Evolutionary conservation across 73 alveolate species (phyloP).

Genomic region (Breviolum minutum): DNA sequence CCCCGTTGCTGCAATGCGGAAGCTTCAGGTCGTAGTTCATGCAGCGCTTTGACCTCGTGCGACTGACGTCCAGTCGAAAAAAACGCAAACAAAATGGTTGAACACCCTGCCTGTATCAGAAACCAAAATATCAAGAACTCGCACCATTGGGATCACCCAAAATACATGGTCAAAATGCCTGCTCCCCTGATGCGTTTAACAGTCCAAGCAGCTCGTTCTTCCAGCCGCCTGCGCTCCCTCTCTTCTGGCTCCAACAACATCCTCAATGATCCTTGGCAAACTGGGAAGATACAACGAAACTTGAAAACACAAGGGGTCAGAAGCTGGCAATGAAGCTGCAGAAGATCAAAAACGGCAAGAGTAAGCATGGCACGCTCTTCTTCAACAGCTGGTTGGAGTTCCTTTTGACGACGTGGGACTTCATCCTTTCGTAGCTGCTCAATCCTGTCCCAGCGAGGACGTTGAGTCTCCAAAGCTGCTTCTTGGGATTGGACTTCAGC

Average conservation of each 20-base stretch:
- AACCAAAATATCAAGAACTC: too few species aligned
- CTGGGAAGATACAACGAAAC: neutral
- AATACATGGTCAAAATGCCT: too few species aligned
- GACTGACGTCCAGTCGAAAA: neutral
- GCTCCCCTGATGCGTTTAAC: neutral
- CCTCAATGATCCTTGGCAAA: constrained; percentile 44
- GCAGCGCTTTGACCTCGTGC: constrained; percentile 68
- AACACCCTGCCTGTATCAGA: too few species aligned
- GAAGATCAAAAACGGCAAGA: neutral
- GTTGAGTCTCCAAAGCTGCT: constrained; percentile 64
- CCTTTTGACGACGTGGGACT: constrained; percentile 64
- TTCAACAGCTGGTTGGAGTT: constrained; percentile 51
- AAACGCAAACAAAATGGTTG: too few species aligned
- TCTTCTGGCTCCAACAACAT: constrained; percentile 65
- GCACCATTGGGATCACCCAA: too few species aligned
- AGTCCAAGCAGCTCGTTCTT: constrained; percentile 47
- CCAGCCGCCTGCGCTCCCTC: constrained; percentile 55
- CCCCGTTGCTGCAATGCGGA: constrained; percentile 71
- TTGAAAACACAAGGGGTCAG: neutral
- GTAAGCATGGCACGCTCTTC: constrained; percentile 38
- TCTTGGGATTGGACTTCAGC: constrained; percentile 72
- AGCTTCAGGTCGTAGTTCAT: constrained; percentile 91
- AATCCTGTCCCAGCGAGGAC: constrained; percentile 92
- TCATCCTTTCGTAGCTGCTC: constrained; percentile 73
- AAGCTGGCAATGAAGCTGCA: neutral